These are phyloP conservation scores for Chloris gayana DNA, from an alignment of 176 grass and related monocot genomes.

Conservation along the genomic window DNA sequence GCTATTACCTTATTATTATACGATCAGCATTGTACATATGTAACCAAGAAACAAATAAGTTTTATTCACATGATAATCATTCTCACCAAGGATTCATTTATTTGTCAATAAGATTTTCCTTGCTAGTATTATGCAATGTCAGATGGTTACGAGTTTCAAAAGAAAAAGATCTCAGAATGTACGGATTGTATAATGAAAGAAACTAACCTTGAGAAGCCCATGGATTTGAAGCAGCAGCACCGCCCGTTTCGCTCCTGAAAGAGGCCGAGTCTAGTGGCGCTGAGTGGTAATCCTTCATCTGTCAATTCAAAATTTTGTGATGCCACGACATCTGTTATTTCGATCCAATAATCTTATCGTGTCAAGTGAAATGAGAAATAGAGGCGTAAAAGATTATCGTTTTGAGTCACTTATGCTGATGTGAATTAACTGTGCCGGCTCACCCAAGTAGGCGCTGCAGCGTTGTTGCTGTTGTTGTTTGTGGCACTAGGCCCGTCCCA, in stretches of 20 bases:
- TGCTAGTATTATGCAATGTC: neutral
- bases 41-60: neutral
- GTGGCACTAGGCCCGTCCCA: slow-evolving; percentile 51
- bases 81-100: neutral
- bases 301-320: slow-evolving; percentile 19
- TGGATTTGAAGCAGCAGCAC: slow-evolving; percentile 44
- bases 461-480: slow-evolving; percentile 16
- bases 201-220: slow-evolving; percentile 80
- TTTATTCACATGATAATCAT: neutral
- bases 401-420: neutral
- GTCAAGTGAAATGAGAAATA: neutral
- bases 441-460: slow-evolving; percentile 71
- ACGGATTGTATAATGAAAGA: neutral
- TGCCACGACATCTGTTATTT: neutral
- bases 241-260: slow-evolving; percentile 44
- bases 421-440: neutral
- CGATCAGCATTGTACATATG: neutral
- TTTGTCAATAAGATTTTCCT: neutral
- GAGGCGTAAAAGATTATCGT: neutral
- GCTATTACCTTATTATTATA: no score
- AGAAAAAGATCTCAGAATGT: neutral
- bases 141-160: neutral
- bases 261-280: slow-evolving; percentile 56
- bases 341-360: neutral
- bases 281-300: slow-evolving; percentile 95